Base-by-base conservation (phyloP, 805 yeast species). In the Wickerhamiella occidentalis region DNA sequence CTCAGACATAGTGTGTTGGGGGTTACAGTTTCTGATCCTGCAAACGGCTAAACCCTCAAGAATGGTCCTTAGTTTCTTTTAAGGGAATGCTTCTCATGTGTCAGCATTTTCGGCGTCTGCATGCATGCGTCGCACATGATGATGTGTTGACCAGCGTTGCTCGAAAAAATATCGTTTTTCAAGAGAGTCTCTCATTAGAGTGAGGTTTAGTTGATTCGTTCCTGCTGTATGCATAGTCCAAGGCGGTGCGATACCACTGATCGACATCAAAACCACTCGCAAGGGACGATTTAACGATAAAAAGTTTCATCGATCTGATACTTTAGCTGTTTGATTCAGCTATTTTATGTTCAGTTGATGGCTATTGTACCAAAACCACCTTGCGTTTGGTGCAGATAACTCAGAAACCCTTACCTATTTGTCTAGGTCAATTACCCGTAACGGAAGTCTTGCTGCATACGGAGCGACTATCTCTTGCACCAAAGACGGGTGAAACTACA, bases 41-140 rank as follows among this genome's bases (percentile, higher is more conserved):
- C 38, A 33, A 33, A 15, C 18, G 38, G 11, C 38, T 33, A 6
- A 33, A 33, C 19, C 38, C 19, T 15, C 19, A 33, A n/a, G 18
- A 33, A 12, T 4, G 38, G 11, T 33, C 21, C 38, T 33, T 33
- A 11, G 42, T 13, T 9, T 29, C 47, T 43, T 43, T 43, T 30
- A 43, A 43, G 47, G 47, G 23, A 30, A 19, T 29, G 28, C 33
- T 18, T 18, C 9, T 18, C 40, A 36, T 23, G 28, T 45, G 47
- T 45, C 47, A 45, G 47, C 47, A 45, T 42, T 42, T 42, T 42
- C 46, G 33, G 45, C 35, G 21, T 41, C 33, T 25, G 45, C 45
- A 41, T 41, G 35, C 45, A 41, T 41, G 35, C 43, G 22, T 26
- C 13, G 35, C 45, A 25, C 33, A 33, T 29, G 33, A 7, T 6